Evolutionary conservation across 2,329 filamentous ascomycete species (phyloP).

Genomic region (Gliomastix tumulicola): DNA sequence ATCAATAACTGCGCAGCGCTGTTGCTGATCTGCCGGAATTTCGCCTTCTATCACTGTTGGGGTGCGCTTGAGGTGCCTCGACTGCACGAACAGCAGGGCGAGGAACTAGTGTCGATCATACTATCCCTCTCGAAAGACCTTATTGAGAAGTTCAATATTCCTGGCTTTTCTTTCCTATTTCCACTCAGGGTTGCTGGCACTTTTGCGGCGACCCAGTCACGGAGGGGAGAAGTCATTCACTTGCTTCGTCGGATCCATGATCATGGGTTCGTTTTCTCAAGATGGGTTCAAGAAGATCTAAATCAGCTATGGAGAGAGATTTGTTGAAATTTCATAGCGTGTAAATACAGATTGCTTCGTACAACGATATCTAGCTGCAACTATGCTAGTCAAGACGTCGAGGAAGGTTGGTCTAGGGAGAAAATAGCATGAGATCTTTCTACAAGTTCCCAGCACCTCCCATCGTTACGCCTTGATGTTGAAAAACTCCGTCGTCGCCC

Average conservation of each 20-base stretch:
- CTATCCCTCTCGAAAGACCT: not conserved
- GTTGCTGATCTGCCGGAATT: slow-evolving; percentile 13
- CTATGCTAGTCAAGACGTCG: too few species aligned
- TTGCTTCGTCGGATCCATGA: slow-evolving; percentile 8
- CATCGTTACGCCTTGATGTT: slow-evolving; percentile 14
- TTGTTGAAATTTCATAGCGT: not conserved
- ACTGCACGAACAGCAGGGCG: too few species aligned
- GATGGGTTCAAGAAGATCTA: slow-evolving; percentile 12
- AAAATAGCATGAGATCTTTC: not conserved
- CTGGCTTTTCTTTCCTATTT: slow-evolving; percentile 12
- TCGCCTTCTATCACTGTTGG: slow-evolving; percentile 13
- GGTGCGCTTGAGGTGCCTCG: too few species aligned
- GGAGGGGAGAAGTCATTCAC: not conserved
- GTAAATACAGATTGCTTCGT: too few species aligned
- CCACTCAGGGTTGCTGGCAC: slow-evolving; percentile 14
- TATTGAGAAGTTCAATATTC: slow-evolving; percentile 6
- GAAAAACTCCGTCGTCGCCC: slow-evolving; percentile 20
- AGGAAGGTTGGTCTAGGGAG: not conserved
- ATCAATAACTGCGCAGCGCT: slow-evolving; percentile 9
- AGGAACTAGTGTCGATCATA: slow-evolving; percentile 2
- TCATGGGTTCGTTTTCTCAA: slow-evolving; percentile 14
- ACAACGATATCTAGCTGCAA: too few species aligned
- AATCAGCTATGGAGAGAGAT: slow-evolving; percentile 9
- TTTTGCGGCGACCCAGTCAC: not conserved
- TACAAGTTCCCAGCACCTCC: too few species aligned